Evolutionary conservation across 2,329 filamentous ascomycete species (phyloP), one percentile per base, ranked within the genome.

Genomic region (Thelonectria discophora): DNA sequence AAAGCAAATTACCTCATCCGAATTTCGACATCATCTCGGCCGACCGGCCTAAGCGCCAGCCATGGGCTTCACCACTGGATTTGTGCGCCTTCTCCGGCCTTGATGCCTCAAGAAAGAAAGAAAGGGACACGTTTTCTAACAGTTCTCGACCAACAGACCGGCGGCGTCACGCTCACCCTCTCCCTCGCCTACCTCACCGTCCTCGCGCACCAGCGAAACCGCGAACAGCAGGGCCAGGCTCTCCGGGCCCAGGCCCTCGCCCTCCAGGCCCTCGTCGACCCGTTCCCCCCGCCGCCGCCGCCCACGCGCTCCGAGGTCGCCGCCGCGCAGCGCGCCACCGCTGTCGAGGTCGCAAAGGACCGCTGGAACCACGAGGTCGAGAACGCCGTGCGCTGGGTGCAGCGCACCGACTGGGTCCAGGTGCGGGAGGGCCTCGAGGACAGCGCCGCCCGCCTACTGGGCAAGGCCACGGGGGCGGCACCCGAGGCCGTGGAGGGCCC

Each of bases 301-400:
- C 84, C 82, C 11, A 82, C 82, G 10, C 79, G 84, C 46, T 78
- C 82, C 45, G 82, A 86, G 70, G 75, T 81, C 40, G 81, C 82
- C 48, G 79, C 81, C 39, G 77, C 84, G 53, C 80, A 85, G 68
- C 80, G 84, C 64, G 81, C 83, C 27, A 82, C 82, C 49, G 79
- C 91, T 51, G 74, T 88, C 55, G 90, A 93, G 73, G 80, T 86
- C 37, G 82, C 89, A 69, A 94, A 94, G 80, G 89, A 91, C 71
- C 82, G 86, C 62, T 94, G 91, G 91, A 94, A 95, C 75, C 77
- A 84, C 52, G 91, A 94, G 76, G 77, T 94, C 37, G 85, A 90
- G 74, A 81, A 82, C 63, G 83, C 89, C 53, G 89, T 90, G 57
- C 82, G 81, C 60, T 89, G 86, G 83, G 84, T 87, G 58, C 87